Conservation (phyloP, 176 grass and related monocot species). For the Ensete glaucum region DNA sequence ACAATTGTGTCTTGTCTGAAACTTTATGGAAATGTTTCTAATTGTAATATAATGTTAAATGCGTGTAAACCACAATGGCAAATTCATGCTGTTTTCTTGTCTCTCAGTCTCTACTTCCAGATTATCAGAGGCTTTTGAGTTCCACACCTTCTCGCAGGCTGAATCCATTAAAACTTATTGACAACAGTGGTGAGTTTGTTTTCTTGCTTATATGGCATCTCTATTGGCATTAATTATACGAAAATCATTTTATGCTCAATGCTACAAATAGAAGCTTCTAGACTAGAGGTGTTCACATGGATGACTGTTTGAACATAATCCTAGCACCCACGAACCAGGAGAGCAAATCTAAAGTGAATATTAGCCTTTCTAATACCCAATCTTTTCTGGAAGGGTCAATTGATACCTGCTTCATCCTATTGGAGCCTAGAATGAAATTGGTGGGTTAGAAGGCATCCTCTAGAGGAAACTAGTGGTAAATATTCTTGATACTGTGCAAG, state of each 20-base stretch:
- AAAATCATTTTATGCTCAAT: background rate
- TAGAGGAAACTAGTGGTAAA: no score
- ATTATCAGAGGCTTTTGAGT: conserved; percentile 98
- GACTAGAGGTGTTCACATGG: background rate
- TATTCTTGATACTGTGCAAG: no score
- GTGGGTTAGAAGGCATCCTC: no score
- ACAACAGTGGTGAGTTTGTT: conserved; percentile 70
- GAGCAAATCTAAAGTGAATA: no score
- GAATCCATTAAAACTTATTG: conserved; percentile 98
- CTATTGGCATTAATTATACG: background rate
- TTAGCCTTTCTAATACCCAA: no score
- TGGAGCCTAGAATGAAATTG: no score
- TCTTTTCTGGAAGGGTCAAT: no score
- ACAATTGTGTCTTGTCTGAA: background rate
- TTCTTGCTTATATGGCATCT: background rate
- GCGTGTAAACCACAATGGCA: background rate
- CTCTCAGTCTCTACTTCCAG: conserved; percentile 82
- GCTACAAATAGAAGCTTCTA: conserved; percentile 1
- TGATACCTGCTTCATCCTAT: background rate
- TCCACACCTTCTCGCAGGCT: conserved; percentile 78
- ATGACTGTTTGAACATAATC: background rate
- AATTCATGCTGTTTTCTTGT: conserved; percentile 20
- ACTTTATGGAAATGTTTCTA: background rate
- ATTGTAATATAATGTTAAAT: background rate
- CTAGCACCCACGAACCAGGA: background rate